Percentiles rank a stretch among this genome's conserved stretches.
Evolutionary conservation across 495 filamentous ascomycete species (phyloP).

Genomic region (Neurospora sp.): DNA sequence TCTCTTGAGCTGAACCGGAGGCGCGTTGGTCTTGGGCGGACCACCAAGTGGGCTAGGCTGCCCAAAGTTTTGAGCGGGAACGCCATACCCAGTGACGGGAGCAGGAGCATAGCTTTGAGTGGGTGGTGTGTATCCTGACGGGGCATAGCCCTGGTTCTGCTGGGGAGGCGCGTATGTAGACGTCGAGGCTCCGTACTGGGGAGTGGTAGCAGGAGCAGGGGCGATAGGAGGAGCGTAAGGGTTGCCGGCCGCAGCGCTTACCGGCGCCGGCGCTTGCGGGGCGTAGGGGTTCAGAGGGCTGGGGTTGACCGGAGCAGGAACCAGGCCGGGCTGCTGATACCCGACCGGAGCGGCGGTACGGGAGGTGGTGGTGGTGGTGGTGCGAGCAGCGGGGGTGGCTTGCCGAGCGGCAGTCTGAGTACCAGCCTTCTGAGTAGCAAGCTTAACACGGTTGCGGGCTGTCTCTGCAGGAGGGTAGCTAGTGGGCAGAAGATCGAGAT

Average conservation of each 20-base stretch:
- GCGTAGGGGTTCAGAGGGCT: constrained; percentile 29
- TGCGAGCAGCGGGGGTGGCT: constrained; percentile 9
- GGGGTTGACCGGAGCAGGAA: constrained; percentile 19
- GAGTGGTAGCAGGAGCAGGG: constrained; percentile 29
- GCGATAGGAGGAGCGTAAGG: constrained; percentile 50
- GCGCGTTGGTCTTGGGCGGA: constrained; percentile 44
- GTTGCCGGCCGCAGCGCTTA: constrained; percentile 37
- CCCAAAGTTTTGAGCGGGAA: constrained; percentile 15
- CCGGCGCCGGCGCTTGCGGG: constrained; percentile 19
- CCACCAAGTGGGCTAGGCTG: constrained; percentile 6
- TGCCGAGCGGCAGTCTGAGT: constrained; percentile 24
- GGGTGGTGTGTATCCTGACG: background rate
- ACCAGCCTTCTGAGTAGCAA: constrained; percentile 64
- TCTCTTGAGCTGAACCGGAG: constrained; percentile 59
- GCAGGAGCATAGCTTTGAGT: constrained; percentile 17
- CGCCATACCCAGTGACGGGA: constrained; percentile 22
- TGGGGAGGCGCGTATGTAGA: constrained; percentile 27
- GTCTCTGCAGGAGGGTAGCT: constrained; percentile 84
- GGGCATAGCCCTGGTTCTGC: constrained; percentile 2
- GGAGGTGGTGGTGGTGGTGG: constrained; percentile 15
- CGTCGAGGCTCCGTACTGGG: constrained; percentile 19
- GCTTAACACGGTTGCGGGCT: constrained; percentile 73
- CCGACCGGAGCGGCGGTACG: constrained; percentile 21
- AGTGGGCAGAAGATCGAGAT: constrained; percentile 76
- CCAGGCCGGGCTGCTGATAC: constrained; percentile 28